Conservation (phyloP, 2,329 filamentous ascomycete genomes). For the Zopfia rhizophila region DNA sequence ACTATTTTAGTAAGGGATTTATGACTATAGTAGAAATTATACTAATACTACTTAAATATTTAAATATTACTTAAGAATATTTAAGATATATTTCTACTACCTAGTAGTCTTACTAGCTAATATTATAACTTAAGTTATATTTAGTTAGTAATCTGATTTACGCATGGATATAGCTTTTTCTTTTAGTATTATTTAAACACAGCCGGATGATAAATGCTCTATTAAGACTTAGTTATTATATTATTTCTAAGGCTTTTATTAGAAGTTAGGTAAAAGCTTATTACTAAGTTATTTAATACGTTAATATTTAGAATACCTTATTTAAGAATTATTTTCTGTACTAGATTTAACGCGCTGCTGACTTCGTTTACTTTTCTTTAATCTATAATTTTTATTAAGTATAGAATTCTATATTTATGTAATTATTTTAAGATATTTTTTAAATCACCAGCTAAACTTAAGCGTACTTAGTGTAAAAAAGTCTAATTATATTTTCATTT, state of each 20-base stretch:
- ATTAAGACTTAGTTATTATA: background rate
- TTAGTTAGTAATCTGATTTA: background rate
- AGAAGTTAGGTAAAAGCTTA: background rate
- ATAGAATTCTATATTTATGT: constrained; percentile 1
- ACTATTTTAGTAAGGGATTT: too few species aligned
- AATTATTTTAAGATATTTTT: constrained; percentile 1
- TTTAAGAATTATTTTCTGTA: constrained; percentile 2
- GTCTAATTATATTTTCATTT: too few species aligned
- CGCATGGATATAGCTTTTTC: background rate
- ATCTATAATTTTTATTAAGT: background rate
- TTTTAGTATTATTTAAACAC: background rate
- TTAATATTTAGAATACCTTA: constrained; percentile 3
- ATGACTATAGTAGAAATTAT: too few species aligned
- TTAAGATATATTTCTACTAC: too few species aligned
- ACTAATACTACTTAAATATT: too few species aligned
- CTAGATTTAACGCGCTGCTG: background rate
- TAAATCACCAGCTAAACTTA: background rate
- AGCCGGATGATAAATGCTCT: constrained; percentile 1
- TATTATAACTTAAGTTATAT: background rate
- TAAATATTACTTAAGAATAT: too few species aligned
- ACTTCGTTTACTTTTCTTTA: too few species aligned
- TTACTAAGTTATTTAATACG: constrained; percentile 1
- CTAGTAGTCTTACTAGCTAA: background rate
- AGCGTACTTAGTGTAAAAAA: too few species aligned
- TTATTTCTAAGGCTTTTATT: constrained; percentile 1